Conservation (phyloP, 164 flowering plant species). For the Pachysandra terminalis region DNA sequence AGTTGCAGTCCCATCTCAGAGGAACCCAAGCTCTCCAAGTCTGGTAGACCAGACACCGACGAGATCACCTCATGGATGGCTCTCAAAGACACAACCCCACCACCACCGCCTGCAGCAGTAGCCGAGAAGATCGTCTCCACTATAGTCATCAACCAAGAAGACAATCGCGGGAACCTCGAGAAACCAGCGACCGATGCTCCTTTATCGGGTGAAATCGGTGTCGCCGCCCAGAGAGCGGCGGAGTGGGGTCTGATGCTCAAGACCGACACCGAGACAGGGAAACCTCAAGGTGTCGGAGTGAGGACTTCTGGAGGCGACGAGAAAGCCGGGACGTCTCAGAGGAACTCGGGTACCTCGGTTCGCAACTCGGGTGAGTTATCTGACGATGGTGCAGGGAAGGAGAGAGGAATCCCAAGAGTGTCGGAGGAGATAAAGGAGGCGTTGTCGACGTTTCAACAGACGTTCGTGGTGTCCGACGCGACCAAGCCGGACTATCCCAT, state of each 20-base stretch:
- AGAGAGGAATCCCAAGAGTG: conserved; percentile 62
- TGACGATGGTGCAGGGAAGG: conserved; percentile 41
- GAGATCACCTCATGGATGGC: conserved; percentile 83
- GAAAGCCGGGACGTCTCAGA: conserved; percentile 29
- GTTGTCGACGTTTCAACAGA: conserved; percentile 86
- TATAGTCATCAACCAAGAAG: conserved; percentile 1
- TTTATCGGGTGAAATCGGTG: conserved; percentile 34
- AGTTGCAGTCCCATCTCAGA: conserved; percentile 21
- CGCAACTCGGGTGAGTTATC: conserved; percentile 70
- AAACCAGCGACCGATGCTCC: conserved; percentile 12
- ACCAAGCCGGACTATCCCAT: conserved; percentile 85
- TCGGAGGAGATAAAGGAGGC: conserved; percentile 88
- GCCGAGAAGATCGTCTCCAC: conserved; percentile 16
- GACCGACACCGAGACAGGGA: conserved; percentile 82
- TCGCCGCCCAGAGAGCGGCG: conserved; percentile 79
- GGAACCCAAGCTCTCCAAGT: conserved; percentile 17
- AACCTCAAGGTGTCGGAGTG: conserved; percentile 70
- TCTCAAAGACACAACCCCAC: conserved; percentile 39
- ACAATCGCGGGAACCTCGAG: background rate
- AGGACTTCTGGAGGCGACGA: conserved; percentile 66
- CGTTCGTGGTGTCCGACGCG: conserved; percentile 96
- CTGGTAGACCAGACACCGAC: conserved; percentile 16
- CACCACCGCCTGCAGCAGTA: background rate
- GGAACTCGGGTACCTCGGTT: conserved; percentile 61
- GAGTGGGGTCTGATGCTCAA: conserved; percentile 94